These are phyloP conservation scores for Chaetoceros muelleri DNA, from an alignment of 108 stramenopile species.

Conservation along the genomic window DNA sequence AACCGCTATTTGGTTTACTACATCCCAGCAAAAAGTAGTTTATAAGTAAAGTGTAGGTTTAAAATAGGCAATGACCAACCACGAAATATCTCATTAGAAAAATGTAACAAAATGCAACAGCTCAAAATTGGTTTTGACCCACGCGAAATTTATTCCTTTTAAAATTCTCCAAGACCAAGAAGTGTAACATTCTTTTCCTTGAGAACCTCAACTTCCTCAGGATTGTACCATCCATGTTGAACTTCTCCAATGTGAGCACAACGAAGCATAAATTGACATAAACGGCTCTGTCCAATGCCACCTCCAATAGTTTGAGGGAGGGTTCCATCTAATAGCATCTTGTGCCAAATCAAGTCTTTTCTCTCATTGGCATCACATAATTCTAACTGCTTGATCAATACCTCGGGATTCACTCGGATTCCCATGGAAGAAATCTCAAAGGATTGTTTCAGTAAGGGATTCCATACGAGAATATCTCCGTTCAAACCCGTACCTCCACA, in stretches of 20 bases:
- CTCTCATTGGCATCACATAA: constrained; percentile 15
- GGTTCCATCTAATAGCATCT: constrained; percentile 31
- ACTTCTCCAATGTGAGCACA: constrained; percentile 40
- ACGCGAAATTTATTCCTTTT: too few relatives aligned
- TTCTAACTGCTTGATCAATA: constrained; percentile 19
- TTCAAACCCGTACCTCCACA: constrained; percentile 24
- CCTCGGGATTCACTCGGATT: constrained; percentile 22
- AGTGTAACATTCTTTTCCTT: constrained; percentile 18
- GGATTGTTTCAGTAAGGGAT: constrained; percentile 17
- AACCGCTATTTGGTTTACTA: too few relatives aligned
- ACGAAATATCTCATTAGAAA: too few relatives aligned
- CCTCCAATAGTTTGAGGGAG: constrained; percentile 39
- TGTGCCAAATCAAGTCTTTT: constrained; percentile 25
- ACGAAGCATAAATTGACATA: constrained; percentile 27
- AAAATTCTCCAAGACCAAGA: constrained; percentile 28
- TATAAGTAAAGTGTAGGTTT: too few relatives aligned
- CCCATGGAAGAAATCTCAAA: constrained; percentile 32
- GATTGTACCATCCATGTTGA: constrained; percentile 43
- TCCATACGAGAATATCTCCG: constrained; percentile 28
- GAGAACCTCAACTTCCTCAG: constrained; percentile 25
- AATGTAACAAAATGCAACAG: too few relatives aligned
- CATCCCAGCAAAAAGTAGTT: too few relatives aligned
- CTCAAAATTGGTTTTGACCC: too few relatives aligned
- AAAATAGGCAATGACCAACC: too few relatives aligned
- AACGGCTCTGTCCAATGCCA: constrained; percentile 30